Evolutionary conservation across 495 filamentous ascomycete genomes (phyloP), one percentile per base, ranked within the genome.

Genomic region (Penicillium crystallinum): DNA sequence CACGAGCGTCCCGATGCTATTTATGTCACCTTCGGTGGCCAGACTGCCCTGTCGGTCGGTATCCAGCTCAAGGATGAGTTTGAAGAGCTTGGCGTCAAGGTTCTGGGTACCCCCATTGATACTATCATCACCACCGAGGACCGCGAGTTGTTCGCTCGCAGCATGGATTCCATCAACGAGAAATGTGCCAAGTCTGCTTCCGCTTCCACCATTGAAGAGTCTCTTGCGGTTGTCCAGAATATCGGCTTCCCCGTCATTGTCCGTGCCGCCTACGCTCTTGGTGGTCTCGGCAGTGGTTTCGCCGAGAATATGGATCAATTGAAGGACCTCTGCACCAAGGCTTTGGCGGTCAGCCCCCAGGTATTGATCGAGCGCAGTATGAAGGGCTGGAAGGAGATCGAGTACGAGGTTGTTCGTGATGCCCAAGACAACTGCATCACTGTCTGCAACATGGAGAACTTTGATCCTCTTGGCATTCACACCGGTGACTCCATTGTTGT

Each of bases 361-460:
- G 89, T 98, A 5, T 77, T 98, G 29, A 91, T 98, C 54, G 93
- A 98, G 74, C 82, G 87, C 67, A 95, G 90, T 73, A 98, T 98
- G 93, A 98, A 98, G 71, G 93, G 93, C 40, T 98, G 93, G 93
- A 98, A 98, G 71, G 93, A 98, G 68, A 91, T 97, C 48, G 93
- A 98, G 65, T 98, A 98, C 69, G 93, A 98, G 57, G 93, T 98
- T 42, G 93, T 98, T 31, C 88, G 93, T 55, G 93, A 98, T 79
- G 88, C 84, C 36, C 83, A 88, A 52, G 91, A 98, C 73, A 98
- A 98, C 79, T 98, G 93, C 73, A 97, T 98, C 68, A 98, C 93
- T 6, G 93, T 98, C 55, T 98, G 93, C 75, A 98, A 98, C 77
- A 98, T 98, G 93, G 93, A 98, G 73, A 98, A 98, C 70, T 97